Conservation (phyloP, 768 basidiomycete genomes). For the Hemileccinum impolitum region DNA sequence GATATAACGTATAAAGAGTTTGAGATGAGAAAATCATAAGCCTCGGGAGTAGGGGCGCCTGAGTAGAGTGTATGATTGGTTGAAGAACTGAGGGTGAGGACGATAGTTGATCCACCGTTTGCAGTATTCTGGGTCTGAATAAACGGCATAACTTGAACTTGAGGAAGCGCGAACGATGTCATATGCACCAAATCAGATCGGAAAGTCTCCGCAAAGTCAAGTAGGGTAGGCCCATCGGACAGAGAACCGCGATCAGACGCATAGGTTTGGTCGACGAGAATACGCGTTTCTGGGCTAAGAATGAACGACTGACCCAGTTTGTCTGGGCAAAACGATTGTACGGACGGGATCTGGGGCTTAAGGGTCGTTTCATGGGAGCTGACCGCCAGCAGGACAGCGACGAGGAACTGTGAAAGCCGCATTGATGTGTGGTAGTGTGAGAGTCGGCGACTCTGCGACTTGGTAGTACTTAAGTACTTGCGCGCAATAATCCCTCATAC, state of each 20-base stretch:
- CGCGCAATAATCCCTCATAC: neutral
- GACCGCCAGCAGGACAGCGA: neutral
- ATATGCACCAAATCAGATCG: constrained; percentile 33
- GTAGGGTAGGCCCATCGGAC: constrained; percentile 30
- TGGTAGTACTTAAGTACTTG: no score
- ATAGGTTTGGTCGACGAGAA: constrained; percentile 35
- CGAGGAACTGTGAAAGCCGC: neutral
- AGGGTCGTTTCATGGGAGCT: constrained; percentile 1
- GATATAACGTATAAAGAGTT: constrained; percentile 30
- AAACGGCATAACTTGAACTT: constrained; percentile 20
- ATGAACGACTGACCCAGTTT: constrained; percentile 24
- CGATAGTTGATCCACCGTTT: constrained; percentile 18
- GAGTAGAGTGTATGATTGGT: constrained; percentile 34
- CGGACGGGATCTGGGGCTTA: constrained; percentile 36
- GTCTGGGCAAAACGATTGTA: constrained; percentile 31
- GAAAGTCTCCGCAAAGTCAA: constrained; percentile 37
- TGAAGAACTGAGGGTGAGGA: constrained; percentile 29
- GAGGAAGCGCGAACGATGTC: constrained; percentile 25
- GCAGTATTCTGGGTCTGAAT: neutral
- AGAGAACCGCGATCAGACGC: constrained; percentile 6
- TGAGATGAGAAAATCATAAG: constrained; percentile 36
- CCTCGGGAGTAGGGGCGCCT: constrained; percentile 36
- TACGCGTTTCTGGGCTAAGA: constrained; percentile 29
- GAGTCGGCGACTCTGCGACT: neutral
- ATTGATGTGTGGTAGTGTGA: neutral